A percentile compares a stretch with the other conserved stretches of the same genome.
Conservation (phyloP, 305 asterid genomes). For the Coffea humblotiana region DNA sequence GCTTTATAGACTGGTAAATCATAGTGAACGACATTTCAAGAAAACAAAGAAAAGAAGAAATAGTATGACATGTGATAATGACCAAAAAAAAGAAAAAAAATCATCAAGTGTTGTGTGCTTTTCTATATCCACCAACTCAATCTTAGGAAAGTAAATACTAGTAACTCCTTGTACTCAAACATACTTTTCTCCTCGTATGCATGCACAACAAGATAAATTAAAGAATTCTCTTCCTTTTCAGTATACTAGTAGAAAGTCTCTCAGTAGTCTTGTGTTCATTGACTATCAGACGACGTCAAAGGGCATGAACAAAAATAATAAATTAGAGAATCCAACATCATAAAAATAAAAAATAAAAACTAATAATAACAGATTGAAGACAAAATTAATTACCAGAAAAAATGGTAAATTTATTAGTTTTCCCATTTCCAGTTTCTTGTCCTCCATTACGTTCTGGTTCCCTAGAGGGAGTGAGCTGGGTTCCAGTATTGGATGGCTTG, state of each 20-base stretch:
- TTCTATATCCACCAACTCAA: background rate
- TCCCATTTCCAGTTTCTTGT: slow-evolving; percentile 13
- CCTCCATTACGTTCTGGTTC: slow-evolving; percentile 2
- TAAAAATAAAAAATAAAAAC: background rate
- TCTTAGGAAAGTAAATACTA: background rate
- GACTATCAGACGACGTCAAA: slow-evolving; percentile 1
- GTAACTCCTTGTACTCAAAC: background rate
- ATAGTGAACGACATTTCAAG: background rate
- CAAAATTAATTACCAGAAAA: slow-evolving; percentile 32
- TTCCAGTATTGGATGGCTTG: slow-evolving; percentile 13
- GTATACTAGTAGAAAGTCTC: background rate
- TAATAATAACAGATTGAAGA: background rate
- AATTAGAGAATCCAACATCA: background rate
- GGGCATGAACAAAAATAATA: background rate
- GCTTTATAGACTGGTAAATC: slow-evolving; percentile 5
- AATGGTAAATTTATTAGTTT: slow-evolving; percentile 26
- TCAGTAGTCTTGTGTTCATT: background rate
- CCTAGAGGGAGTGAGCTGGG: slow-evolving; percentile 3
- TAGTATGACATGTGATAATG: background rate
- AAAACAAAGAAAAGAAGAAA: too few relatives aligned
- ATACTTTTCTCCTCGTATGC: background rate
- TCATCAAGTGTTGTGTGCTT: background rate
- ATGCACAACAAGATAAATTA: background rate
- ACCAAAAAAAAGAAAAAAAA: background rate
- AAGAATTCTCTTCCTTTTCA: background rate